Conservation (phyloP, 345 rosid genomes). For the sweet orange (Citrus sinensis) region DNA sequence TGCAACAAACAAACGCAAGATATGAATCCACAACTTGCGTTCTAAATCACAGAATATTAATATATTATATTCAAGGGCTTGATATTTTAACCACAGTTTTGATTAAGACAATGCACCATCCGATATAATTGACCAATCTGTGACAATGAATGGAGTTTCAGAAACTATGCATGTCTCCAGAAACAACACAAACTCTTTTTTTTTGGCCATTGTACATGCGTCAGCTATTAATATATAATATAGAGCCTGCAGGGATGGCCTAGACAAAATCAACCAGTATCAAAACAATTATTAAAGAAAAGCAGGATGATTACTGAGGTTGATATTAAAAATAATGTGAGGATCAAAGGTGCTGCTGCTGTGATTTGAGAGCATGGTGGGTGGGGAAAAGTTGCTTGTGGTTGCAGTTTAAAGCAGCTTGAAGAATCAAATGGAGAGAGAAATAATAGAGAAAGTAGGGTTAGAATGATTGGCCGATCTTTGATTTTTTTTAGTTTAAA, state of each 20-base stretch:
- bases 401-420: background rate
- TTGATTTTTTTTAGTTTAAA: too few relatives aligned
- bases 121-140: background rate
- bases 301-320: background rate
- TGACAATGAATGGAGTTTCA: background rate
- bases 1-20: background rate
- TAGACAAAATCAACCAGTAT: background rate
- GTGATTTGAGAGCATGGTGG: background rate
- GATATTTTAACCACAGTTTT: background rate
- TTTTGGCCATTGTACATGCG: background rate
- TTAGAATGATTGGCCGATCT: background rate
- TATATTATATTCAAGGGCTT: background rate
- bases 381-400: slow-evolving; percentile 5
- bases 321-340: background rate
- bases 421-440: background rate
- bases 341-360: background rate
- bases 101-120: background rate
- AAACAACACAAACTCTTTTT: background rate
- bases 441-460: background rate
- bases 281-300: background rate
- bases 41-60: background rate
- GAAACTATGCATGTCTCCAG: background rate
- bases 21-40: background rate
- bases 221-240: background rate
- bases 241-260: background rate